Evolutionary conservation across 257 asterid species (phyloP).

Genomic region (Phtheirospermum japonicum): DNA sequence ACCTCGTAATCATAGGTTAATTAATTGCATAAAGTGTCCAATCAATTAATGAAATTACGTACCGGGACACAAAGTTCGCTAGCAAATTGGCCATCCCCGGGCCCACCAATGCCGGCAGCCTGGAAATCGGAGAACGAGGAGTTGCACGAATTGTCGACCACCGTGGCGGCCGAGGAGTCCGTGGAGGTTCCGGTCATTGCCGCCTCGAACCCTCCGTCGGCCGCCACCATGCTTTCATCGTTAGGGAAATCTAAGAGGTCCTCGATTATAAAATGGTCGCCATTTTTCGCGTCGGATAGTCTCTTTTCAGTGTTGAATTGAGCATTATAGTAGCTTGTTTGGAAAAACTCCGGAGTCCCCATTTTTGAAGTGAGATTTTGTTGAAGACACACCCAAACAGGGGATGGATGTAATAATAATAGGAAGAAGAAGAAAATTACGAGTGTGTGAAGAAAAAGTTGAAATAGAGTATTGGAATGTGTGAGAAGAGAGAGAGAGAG

Average conservation of each 20-base stretch:
- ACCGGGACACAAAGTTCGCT: slow-evolving; percentile 82
- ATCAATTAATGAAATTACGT: slow-evolving; percentile 19
- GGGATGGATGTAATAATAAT: background rate
- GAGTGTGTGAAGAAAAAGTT: slow-evolving; percentile 2
- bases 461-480: background rate
- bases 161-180: slow-evolving; percentile 28
- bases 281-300: slow-evolving; percentile 40
- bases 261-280: slow-evolving; percentile 64
- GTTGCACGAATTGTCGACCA: slow-evolving; percentile 51
- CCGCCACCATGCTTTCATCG: slow-evolving; percentile 46
- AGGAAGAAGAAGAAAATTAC: background rate
- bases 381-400: background rate
- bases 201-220: slow-evolving; percentile 27
- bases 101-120: slow-evolving; percentile 9
- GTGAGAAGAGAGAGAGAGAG: slow-evolving; percentile 32
- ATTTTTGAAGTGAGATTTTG: slow-evolving; percentile 28
- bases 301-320: slow-evolving; percentile 42
- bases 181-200: slow-evolving; percentile 22
- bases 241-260: slow-evolving; percentile 80
- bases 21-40: too few relatives aligned
- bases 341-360: slow-evolving; percentile 63
- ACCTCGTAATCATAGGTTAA: background rate
- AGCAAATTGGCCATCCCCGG: slow-evolving; percentile 44
- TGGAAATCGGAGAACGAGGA: slow-evolving; percentile 40
- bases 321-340: slow-evolving; percentile 34